Evolutionary conservation across 1,139 yeast genomes (phyloP).

Genomic region (Debaryomyces subglobosus): DNA sequence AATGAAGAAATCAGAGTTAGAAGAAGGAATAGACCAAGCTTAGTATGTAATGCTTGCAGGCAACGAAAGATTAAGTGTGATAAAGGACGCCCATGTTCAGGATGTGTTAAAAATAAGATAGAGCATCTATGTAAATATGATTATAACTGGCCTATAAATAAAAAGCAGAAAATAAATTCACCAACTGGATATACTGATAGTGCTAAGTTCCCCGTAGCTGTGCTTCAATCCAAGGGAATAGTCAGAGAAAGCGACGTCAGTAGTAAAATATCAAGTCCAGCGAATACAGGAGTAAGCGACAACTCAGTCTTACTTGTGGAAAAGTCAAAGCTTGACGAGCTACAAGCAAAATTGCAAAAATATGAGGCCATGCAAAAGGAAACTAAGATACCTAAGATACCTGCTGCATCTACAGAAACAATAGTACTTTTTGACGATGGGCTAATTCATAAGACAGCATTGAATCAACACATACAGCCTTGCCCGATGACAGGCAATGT

Average conservation of each 20-base stretch:
- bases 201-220: neutral
- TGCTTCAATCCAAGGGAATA: neutral
- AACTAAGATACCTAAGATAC: slow-evolving; percentile 7
- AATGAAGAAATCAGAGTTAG: neutral
- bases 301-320: slow-evolving; percentile 11
- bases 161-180: neutral
- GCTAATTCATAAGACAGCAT: neutral
- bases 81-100: slow-evolving; percentile 29
- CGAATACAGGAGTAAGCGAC: slow-evolving; percentile 14
- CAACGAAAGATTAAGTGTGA: slow-evolving; percentile 35
- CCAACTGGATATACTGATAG: neutral
- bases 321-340: slow-evolving; percentile 16
- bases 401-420: slow-evolving; percentile 1
- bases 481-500: slow-evolving; percentile 10
- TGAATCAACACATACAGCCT: neutral
- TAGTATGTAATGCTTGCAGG: slow-evolving; percentile 33
- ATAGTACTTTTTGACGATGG: neutral
- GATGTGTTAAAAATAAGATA: slow-evolving; percentile 26
- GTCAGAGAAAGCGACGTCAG: neutral
- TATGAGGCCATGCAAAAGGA: slow-evolving; percentile 10
- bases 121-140: slow-evolving; percentile 25
- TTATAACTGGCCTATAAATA: slow-evolving; percentile 8
- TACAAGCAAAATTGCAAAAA: slow-evolving; percentile 15
- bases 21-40: slow-evolving; percentile 25
- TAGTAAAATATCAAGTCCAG: neutral